phyloP scores from a whole-genome alignment of 306 rosid genomes.

The Pyrus bretschneideri region DNA sequence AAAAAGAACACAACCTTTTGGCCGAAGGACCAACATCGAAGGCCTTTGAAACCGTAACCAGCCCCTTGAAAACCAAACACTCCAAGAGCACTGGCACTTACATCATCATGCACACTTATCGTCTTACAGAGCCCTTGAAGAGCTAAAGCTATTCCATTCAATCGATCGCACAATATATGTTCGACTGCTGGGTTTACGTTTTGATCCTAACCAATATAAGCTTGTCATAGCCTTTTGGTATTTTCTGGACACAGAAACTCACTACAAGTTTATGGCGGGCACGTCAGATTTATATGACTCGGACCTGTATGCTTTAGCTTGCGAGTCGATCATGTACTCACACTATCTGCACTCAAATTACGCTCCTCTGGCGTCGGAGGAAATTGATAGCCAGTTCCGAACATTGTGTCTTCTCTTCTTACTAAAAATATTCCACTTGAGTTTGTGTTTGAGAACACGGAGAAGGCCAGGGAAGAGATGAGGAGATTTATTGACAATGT shows the following conservation, averaged over 20 bases:
- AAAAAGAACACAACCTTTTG: not conserved
- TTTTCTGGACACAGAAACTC: not conserved
- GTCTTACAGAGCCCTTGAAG: not conserved
- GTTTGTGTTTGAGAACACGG: not conserved
- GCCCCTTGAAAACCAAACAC: not conserved
- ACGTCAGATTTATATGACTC: not conserved
- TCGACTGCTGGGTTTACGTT: not conserved
- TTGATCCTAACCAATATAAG: not conserved
- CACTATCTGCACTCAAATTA: not conserved
- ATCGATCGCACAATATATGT: not conserved
- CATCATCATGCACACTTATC: not conserved
- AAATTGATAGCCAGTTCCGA: not conserved
- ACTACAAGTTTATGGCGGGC: not conserved
- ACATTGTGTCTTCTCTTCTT: not conserved
- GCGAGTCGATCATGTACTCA: not conserved
- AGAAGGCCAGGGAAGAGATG: not conserved
- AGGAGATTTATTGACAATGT: not conserved
- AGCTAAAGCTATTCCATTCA: not conserved
- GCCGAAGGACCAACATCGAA: not conserved
- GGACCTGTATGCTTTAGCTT: not conserved
- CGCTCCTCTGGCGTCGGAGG: too few species aligned
- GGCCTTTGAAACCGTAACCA: not conserved
- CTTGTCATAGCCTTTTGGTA: conserved; percentile 7
- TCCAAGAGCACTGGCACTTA: not conserved
- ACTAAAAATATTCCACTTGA: not conserved